phyloP scores from a whole-genome alignment of 768 basidiomycete species.

The Termitomyces sp. region DNA sequence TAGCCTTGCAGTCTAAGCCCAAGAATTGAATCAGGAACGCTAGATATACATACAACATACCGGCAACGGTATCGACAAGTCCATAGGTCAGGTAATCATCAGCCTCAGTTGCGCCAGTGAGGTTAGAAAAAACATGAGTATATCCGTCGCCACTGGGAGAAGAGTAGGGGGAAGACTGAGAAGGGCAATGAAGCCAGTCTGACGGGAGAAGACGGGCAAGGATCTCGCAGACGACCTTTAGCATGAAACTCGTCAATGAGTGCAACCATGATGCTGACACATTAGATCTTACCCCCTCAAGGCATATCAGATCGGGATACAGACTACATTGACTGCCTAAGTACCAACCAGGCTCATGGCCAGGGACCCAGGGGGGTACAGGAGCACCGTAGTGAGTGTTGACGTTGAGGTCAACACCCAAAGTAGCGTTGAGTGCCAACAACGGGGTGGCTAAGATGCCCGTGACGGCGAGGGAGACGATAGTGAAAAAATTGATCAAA shows the following conservation, averaged over 20 bases:
- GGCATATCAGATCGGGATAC: slow-evolving; percentile 24
- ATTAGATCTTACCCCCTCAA: slow-evolving; percentile 23
- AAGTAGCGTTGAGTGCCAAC: slow-evolving; percentile 10
- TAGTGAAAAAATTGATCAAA: slow-evolving; percentile 22
- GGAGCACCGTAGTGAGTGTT: slow-evolving; percentile 34
- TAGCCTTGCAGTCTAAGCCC: slow-evolving; percentile 35
- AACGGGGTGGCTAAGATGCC: slow-evolving; percentile 15
- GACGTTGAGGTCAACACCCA: slow-evolving; percentile 24
- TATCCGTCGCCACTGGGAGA: slow-evolving; percentile 26
- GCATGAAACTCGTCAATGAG: not conserved
- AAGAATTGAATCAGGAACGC: not conserved
- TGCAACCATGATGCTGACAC: not conserved
- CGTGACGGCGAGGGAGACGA: slow-evolving; percentile 19
- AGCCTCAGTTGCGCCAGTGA: slow-evolving; percentile 38
- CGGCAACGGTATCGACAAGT: slow-evolving; percentile 36
- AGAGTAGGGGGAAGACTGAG: slow-evolving; percentile 14
- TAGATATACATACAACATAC: slow-evolving; percentile 18
- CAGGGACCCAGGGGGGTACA: slow-evolving; percentile 28
- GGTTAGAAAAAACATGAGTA: slow-evolving; percentile 32
- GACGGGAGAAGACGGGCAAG: slow-evolving; percentile 29
- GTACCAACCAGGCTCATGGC: slow-evolving; percentile 37
- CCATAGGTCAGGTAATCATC: slow-evolving; percentile 38
- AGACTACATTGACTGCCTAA: slow-evolving; percentile 26
- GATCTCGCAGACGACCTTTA: slow-evolving; percentile 33
- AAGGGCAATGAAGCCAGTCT: slow-evolving; percentile 34